Evolutionary conservation across 177 flowering plant species (phyloP), one percentile per base, ranked within the genome.

Genomic region (Vitis hybrid): DNA sequence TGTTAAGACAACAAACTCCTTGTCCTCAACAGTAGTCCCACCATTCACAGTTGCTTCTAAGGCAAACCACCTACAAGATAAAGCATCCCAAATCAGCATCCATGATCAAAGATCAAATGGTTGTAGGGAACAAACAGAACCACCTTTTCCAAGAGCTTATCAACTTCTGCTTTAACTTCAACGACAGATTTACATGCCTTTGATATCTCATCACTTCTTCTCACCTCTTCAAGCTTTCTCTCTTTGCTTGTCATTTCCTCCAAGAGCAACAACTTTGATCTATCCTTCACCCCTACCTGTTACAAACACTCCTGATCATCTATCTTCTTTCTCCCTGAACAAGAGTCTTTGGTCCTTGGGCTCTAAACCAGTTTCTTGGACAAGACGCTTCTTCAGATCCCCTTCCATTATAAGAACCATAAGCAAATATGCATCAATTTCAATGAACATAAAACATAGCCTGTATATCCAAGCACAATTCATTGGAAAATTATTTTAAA

Each of bases 131-230:
- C 51, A 62, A 58, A 21, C 4, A 52, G 35, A 30, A 51, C 55
- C 54, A 93, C 98, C 91, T 86, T 87, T 52, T 84, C 88, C 0
- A 90, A 75, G 18, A 93, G 90, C 79, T 79, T 86, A 74, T 91
- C 91, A 58, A 91, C 91, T 70, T 91, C 91, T 7, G 77, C 67
- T 69, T 88, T 80, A 11, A 90, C 88, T 70, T 62, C 73, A 51
- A 83, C 82, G 46, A 93, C 73, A 15, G 88, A 89, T 72, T 77
- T 82, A 67, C 80, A 79, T 18, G 90, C 89, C 73, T 71, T 80
- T 13, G 76, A 58, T 58, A 87, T 75, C 61, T 76, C 85, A 11
- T 77, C 77, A 62, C 76, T 73, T 64, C 52, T 74, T 72, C 70
- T 80, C 72, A 77, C 66, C 76, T 86, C 84, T 72, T 85, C 84